A percentile compares a stretch with the other conserved stretches of the same genome.
These are phyloP conservation scores for Pleurotus eryngii DNA, from an alignment of 768 basidiomycete genomes.

Conservation along the genomic window DNA sequence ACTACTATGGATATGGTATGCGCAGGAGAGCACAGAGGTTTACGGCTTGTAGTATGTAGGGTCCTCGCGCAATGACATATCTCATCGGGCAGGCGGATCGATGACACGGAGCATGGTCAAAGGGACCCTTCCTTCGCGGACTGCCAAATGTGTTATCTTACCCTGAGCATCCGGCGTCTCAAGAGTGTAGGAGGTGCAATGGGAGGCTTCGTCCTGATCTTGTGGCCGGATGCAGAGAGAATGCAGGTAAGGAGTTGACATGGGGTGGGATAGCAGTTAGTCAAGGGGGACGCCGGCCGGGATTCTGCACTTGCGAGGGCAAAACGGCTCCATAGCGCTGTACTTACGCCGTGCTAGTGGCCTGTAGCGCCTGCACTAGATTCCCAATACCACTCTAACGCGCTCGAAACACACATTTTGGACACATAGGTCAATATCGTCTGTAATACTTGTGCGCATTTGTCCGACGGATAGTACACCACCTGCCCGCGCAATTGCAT, in stretches of 20 bases:
- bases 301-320: neutral
- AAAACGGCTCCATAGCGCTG: neutral
- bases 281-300: neutral
- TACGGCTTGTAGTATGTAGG: neutral
- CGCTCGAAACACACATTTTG: neutral
- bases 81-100: slow-evolving; percentile 3
- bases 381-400: neutral
- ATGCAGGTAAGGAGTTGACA: neutral
- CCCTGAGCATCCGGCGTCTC: slow-evolving; percentile 5
- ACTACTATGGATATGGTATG: neutral
- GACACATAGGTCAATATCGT: slow-evolving; percentile 1
- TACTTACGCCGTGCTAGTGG: neutral
- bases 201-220: neutral
- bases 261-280: neutral
- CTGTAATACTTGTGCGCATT: neutral
- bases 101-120: slow-evolving; percentile 4
- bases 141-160: slow-evolving; percentile 2
- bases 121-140: slow-evolving; percentile 3
- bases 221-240: slow-evolving; percentile 1
- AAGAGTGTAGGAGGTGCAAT: neutral
- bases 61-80: neutral
- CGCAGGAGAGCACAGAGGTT: neutral
- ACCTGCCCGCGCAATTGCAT: neutral
- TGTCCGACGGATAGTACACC: neutral
- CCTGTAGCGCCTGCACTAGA: neutral